Percentiles rank a stretch among this genome's conserved stretches.
Evolutionary conservation across 2,329 filamentous ascomycete species (phyloP).

Genomic region (Penicillium corylophilum): DNA sequence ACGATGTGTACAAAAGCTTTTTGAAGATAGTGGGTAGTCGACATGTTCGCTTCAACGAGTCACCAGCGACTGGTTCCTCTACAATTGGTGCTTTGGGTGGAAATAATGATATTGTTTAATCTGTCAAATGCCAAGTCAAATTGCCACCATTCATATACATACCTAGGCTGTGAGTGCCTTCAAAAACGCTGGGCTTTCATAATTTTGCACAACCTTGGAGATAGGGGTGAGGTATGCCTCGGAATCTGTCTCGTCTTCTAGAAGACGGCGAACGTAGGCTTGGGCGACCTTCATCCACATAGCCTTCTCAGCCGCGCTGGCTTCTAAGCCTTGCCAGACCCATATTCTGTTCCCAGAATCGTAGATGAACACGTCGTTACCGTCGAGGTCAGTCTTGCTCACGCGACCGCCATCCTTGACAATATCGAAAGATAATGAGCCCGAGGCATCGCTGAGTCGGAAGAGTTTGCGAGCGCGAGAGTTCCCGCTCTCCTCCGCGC

Average conservation of each 20-base stretch:
- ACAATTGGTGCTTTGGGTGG: not conserved
- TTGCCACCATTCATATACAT: slow-evolving; percentile 1
- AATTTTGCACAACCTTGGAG: slow-evolving; percentile 30
- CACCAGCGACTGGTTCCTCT: not conserved
- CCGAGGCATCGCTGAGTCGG: slow-evolving; percentile 62
- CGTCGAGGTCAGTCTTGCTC: slow-evolving; percentile 52
- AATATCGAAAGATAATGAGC: slow-evolving; percentile 57
- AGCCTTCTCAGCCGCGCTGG: slow-evolving; percentile 59
- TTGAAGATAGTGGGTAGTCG: not conserved
- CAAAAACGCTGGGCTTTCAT: slow-evolving; percentile 31
- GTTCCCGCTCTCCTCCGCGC: slow-evolving; percentile 4
- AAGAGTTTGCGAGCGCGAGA: slow-evolving; percentile 52
- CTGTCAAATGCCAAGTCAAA: not conserved
- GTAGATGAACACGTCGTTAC: slow-evolving; percentile 62
- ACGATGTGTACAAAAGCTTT: not conserved
- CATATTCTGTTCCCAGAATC: slow-evolving; percentile 59
- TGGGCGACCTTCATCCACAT: slow-evolving; percentile 51
- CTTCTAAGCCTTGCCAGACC: slow-evolving; percentile 64
- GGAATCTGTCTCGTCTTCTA: slow-evolving; percentile 19
- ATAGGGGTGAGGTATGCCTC: slow-evolving; percentile 30
- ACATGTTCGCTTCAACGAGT: not conserved
- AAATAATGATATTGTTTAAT: not conserved
- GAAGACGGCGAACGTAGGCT: slow-evolving; percentile 28
- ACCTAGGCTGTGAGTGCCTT: slow-evolving; percentile 22
- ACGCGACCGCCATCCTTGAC: slow-evolving; percentile 57